Base-by-base conservation (phyloP, 352 stramenopile species). In the Phytophthora constricta region DNA sequence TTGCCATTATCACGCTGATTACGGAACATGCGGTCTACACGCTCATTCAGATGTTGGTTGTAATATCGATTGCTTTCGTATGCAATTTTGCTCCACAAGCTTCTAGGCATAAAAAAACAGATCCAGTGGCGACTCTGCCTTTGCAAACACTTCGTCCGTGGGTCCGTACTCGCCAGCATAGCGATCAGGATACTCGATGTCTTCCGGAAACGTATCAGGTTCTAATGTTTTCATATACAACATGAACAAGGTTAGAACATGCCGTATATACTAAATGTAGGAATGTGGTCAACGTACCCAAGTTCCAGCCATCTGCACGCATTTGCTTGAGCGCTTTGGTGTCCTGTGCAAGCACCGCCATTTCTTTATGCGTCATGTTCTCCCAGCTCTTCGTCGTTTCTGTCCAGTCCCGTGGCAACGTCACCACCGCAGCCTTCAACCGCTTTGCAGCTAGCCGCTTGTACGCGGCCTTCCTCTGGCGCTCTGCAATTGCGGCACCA, bases 51-150 rank as follows among this genome's bases (percentile, higher is more conserved):
- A 17, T 69, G 53, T 48, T 63, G 52, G 27, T 58, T 11, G 37
- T 55, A 69, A 22, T 69, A 63, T 1, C 52, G 62, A 33, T 63
- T 69, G 13, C 52, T 63, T 17, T 69, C 61, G 25, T 20, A n/a
- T 1, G 47, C 53, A 34, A 59, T 39, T 17, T 48, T 46, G 37
- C n/a, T 51, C 53, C 61, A 68, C 34, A 69, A 8, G 2, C 17
- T 20, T 14, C 34, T 62, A 1, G 61, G 61, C 33, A 63, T 54
- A 53, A 58, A 63, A 62, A 56, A 63, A 54, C 22, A 69, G 41
- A 47, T 62, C 39, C 28, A 63, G 47, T 17, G 47, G 61, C 22
- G 61, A 68, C 5, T 57, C 23, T 1, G 53, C 26, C 8, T n/a
- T 16, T 2, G 28, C 25, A 1, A 66, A 19, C 3, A 66, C 48